phyloP scores from a whole-genome alignment of 1,284 basidiomycete genomes.

The Lentinus polychrous region DNA sequence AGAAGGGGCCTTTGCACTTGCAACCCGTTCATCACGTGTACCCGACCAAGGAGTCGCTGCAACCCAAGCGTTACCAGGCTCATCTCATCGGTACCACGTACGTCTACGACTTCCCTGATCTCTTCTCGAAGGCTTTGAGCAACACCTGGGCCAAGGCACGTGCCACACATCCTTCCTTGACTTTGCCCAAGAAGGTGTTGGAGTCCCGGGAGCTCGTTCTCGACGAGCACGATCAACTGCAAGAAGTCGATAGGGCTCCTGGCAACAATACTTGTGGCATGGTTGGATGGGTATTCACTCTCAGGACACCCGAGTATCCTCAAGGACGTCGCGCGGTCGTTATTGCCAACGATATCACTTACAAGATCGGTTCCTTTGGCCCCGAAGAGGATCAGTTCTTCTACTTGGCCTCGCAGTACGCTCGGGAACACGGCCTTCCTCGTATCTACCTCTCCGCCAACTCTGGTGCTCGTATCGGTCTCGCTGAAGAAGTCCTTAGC shows the following conservation, averaged over 20 bases:
- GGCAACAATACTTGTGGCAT: slow-evolving; percentile 96
- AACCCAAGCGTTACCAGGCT: slow-evolving; percentile 99
- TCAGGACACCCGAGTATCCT: slow-evolving; percentile 92
- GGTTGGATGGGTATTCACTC: slow-evolving; percentile 96
- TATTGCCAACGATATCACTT: slow-evolving; percentile 98
- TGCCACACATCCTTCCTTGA: slow-evolving; percentile 56
- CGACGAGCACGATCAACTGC: slow-evolving; percentile 87
- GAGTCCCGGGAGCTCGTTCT: slow-evolving; percentile 88
- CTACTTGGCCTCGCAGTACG: slow-evolving; percentile 91
- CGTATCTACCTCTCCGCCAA: slow-evolving; percentile 98
- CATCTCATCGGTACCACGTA: slow-evolving; percentile 98
- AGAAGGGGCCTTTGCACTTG: slow-evolving; percentile 88
- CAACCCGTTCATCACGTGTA: slow-evolving; percentile 91
- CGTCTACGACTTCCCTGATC: slow-evolving; percentile 97
- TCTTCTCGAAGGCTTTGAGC: slow-evolving; percentile 95
- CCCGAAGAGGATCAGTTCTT: slow-evolving; percentile 96
- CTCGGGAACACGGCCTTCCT: slow-evolving; percentile 82
- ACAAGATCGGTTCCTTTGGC: slow-evolving; percentile 97
- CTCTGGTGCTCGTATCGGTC: slow-evolving; percentile 93
- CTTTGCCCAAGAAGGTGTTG: slow-evolving; percentile 73
- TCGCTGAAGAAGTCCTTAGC: slow-evolving; percentile 88
- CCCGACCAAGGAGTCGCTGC: slow-evolving; percentile 97
- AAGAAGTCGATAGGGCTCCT: slow-evolving; percentile 86
- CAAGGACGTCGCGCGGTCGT: slow-evolving; percentile 84
- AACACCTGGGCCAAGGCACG: slow-evolving; percentile 85